Conservation (phyloP, 495 filamentous ascomycete species). For the Aspergillus leporis region DNA sequence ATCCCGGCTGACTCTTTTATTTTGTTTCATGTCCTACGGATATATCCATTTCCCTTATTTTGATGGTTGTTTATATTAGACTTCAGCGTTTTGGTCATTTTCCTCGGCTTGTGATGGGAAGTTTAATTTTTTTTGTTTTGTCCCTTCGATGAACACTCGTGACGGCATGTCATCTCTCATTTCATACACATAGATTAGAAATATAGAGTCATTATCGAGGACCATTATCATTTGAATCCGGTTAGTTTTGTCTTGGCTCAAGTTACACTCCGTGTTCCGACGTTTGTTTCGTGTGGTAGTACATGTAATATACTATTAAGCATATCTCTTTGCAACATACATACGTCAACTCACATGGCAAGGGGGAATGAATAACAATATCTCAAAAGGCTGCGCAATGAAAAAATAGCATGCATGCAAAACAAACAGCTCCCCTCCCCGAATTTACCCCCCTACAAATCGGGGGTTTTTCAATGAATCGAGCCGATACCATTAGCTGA, state of each 20-base stretch:
- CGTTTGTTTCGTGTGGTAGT: neutral
- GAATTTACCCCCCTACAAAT: too few relatives aligned
- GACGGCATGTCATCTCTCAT: conserved; percentile 5
- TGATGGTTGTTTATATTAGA: conserved; percentile 22
- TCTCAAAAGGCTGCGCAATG: too few relatives aligned
- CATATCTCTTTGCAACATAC: neutral
- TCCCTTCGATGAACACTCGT: conserved; percentile 16
- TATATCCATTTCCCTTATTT: conserved; percentile 17
- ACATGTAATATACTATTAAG: neutral
- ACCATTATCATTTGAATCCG: neutral
- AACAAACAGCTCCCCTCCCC: too few relatives aligned
- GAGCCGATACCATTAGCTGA: too few relatives aligned
- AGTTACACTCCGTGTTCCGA: neutral
- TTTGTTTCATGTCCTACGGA: conserved; percentile 15
- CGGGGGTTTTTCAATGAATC: too few relatives aligned
- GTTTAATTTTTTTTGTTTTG: conserved; percentile 13
- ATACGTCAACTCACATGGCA: neutral
- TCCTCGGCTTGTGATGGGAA: conserved; percentile 16
- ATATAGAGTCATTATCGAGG: conserved; percentile 19
- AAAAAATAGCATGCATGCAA: too few relatives aligned
- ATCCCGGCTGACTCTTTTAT: conserved; percentile 8
- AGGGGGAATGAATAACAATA: neutral
- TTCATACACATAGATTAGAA: conserved; percentile 17
- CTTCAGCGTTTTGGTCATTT: conserved; percentile 24
- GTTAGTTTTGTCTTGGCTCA: too few relatives aligned